phyloP scores from a whole-genome alignment of 2,329 filamentous ascomycete genomes.

The Sarocladium brachiariae region DNA sequence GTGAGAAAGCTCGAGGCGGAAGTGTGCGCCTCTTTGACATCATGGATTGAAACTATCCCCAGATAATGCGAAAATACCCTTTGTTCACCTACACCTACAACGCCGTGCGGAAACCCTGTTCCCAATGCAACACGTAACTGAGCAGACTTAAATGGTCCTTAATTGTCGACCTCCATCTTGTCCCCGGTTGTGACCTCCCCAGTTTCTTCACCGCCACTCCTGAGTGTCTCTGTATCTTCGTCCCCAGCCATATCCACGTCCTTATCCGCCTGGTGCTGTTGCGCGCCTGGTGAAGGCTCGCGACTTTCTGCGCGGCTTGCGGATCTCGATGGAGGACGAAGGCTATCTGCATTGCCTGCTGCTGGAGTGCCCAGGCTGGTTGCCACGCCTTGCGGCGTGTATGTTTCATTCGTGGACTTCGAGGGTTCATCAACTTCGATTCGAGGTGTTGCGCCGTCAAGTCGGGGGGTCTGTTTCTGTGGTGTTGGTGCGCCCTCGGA shows the following conservation, averaged over 20 bases:
- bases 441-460: constrained; percentile 4
- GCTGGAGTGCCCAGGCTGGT: background rate
- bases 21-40: background rate
- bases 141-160: too few relatives aligned
- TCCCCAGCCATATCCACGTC: constrained; percentile 15
- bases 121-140: too few relatives aligned
- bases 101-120: background rate
- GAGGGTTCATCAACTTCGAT: constrained; percentile 3
- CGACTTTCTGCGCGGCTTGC: constrained; percentile 12
- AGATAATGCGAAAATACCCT: too few relatives aligned
- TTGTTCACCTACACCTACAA: background rate
- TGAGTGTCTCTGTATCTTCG: constrained; percentile 23
- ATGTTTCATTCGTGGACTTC: background rate
- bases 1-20: background rate
- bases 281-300: constrained; percentile 5
- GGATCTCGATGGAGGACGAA: constrained; percentile 22
- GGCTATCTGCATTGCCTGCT: constrained; percentile 10
- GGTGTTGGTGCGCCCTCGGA: constrained; percentile 19
- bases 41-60: too few relatives aligned
- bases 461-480: constrained; percentile 14
- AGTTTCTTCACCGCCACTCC: background rate
- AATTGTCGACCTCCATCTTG: constrained; percentile 59
- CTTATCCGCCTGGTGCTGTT: constrained; percentile 43
- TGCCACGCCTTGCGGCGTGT: background rate
- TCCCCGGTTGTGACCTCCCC: constrained; percentile 32